Percentiles rank a stretch among this genome's conserved stretches.
Conservation (phyloP, 2,329 filamentous ascomycete species). For the Penicillium brevicompactum region DNA sequence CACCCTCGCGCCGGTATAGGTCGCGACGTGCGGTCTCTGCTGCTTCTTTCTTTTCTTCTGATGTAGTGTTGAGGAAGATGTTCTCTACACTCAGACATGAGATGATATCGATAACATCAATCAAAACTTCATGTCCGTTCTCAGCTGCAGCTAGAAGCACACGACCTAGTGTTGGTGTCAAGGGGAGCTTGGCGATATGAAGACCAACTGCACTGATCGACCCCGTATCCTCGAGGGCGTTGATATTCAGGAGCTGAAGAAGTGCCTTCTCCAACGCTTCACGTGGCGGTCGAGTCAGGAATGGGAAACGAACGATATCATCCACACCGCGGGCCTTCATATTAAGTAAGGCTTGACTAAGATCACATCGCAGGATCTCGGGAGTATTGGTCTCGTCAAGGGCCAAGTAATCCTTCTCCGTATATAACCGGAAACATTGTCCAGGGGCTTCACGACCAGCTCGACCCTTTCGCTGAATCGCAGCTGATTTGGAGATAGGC, state of each 20-base stretch:
- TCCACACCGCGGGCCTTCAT: slow-evolving; percentile 91
- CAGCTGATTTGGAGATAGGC: slow-evolving; percentile 89
- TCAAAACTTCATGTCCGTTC: slow-evolving; percentile 70
- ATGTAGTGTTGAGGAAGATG: slow-evolving; percentile 62
- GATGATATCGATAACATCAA: slow-evolving; percentile 84
- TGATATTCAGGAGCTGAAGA: slow-evolving; percentile 75
- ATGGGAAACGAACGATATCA: slow-evolving; percentile 78
- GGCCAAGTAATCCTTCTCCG: slow-evolving; percentile 70
- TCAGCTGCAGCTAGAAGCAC: slow-evolving; percentile 79
- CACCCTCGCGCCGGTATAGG: slow-evolving; percentile 62
- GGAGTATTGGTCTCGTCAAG: slow-evolving; percentile 76
- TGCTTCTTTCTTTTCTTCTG: slow-evolving; percentile 62
- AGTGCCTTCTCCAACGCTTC: slow-evolving; percentile 81
- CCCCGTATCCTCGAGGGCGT: slow-evolving; percentile 72
- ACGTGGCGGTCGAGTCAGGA: slow-evolving; percentile 77
- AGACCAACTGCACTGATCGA: slow-evolving; percentile 72
- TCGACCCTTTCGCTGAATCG: slow-evolving; percentile 86
- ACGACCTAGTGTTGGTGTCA: slow-evolving; percentile 77
- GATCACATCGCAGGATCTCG: slow-evolving; percentile 88
- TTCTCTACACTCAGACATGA: slow-evolving; percentile 66
- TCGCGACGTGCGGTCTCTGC: slow-evolving; percentile 58
- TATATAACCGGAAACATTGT: slow-evolving; percentile 88
- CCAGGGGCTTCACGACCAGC: slow-evolving; percentile 90
- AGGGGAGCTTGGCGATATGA: slow-evolving; percentile 79
- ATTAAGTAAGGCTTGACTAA: slow-evolving; percentile 81